Conservation (phyloP, 208 protist species). For the Balamuthia mandrillaris region DNA sequence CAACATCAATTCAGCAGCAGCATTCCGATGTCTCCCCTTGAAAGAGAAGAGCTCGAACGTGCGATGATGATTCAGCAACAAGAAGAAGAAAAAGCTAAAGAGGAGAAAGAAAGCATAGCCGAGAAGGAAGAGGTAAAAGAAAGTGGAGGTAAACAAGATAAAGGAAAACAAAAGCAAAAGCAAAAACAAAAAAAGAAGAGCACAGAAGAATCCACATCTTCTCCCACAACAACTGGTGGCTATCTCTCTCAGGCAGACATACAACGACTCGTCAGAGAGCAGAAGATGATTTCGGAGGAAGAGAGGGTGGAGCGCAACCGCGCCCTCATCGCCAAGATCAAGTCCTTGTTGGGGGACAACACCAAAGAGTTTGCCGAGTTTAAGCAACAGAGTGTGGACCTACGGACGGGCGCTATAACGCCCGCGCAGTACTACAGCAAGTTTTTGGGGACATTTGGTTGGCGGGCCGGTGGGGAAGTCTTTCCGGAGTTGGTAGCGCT, state of each 20-base stretch:
- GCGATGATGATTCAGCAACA: no score
- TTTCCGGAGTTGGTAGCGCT: conserved; percentile 2
- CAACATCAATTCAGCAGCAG: no score
- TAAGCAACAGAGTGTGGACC: background rate
- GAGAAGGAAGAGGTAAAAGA: background rate
- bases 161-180: background rate
- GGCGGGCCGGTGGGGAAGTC: background rate
- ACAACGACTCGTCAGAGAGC: background rate
- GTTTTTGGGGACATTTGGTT: background rate
- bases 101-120: background rate
- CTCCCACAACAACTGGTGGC: no score
- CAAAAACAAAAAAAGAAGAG: background rate
- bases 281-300: background rate
- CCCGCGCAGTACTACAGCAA: conserved; percentile 17
- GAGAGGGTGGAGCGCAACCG: background rate
- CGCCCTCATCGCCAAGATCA: background rate
- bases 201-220: no score
- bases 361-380: background rate
- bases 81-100: no score
- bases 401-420: background rate
- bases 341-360: background rate
- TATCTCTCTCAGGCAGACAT: background rate
- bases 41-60: no score
- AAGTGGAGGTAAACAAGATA: background rate
- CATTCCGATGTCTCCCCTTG: no score